Evolutionary conservation across 2,329 filamentous ascomycete genomes (phyloP), one percentile per base, ranked within the genome.

Genomic region (Trichophyton benhamiae): DNA sequence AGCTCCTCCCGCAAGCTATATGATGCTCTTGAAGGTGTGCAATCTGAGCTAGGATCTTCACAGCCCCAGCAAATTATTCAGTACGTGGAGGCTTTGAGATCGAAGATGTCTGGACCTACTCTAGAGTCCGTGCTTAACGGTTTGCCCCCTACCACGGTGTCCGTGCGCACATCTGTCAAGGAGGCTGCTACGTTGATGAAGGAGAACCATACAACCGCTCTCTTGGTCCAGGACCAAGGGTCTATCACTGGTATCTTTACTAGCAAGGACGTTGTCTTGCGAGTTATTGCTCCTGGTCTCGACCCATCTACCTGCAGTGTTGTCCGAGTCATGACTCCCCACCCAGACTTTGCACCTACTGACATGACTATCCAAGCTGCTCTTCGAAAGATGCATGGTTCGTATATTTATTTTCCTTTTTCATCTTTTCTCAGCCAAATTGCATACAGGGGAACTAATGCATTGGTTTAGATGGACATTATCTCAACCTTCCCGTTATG

Each of bases 321-420:
- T 64, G 92, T 99, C 66, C 87, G 94, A 68, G 94, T 99, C 67
- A 99, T 99, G 94, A 99, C 94, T 38, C 94, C 94, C 66, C 94
- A 99, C 73, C 94, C 94, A 5, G 94, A 99, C 75, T 99, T 99
- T 82, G 94, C 94, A 61, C 91, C 94, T 33, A 89, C 95, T 79
- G 92, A 97, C 75, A 97, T 99, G 94, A 97, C 87, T 75, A 97
- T 99, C 71, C 94, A 99, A 78, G 90, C 92, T 67, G 94, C 94
- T 70, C 84, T 99, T 60, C 87, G 94, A 69, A 99, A 99, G 82
- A 99, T 99, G 94, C 94, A 99, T 74, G 91, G 90, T 94, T 77
- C 77, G 88, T 78, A 30, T 25, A 9, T 22, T 13, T 55, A 60
- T 36, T 58, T 20, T 27, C 7, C 9, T 5, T 25, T 27, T 7